These are phyloP conservation scores for Pulveroboletus sp. DNA, from an alignment of 768 basidiomycete genomes.

Conservation along the genomic window DNA sequence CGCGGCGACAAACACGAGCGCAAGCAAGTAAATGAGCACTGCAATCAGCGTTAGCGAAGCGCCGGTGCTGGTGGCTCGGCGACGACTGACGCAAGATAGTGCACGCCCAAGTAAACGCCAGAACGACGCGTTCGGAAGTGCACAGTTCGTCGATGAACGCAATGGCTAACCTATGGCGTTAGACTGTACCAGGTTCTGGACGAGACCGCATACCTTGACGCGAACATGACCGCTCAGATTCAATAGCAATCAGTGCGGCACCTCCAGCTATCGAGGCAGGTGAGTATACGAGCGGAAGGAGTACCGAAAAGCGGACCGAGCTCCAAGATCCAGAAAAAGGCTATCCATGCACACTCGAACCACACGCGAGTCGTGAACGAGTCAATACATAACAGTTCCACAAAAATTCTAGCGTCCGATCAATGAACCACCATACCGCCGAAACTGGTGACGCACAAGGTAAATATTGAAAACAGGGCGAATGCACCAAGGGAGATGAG, in stretches of 20 bases:
- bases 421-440: neutral
- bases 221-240: constrained; percentile 37
- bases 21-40: constrained; percentile 62
- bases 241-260: constrained; percentile 42
- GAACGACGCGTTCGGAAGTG: constrained; percentile 50
- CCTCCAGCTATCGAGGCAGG: constrained; percentile 45
- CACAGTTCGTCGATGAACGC: constrained; percentile 30
- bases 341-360: constrained; percentile 68
- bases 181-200: neutral
- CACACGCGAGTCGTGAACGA: constrained; percentile 60
- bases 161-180: neutral
- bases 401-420: constrained; percentile 43
- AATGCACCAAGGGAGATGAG: constrained; percentile 58
- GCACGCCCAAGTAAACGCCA: constrained; percentile 60
- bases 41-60: constrained; percentile 4
- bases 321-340: constrained; percentile 54
- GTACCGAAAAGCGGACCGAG: constrained; percentile 44
- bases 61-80: neutral
- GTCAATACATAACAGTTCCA: constrained; percentile 53
- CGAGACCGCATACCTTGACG: constrained; percentile 20
- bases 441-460: constrained; percentile 44
- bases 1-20: constrained; percentile 44
- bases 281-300: constrained; percentile 8
- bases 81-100: constrained; percentile 39
- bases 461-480: constrained; percentile 56